Evolutionary conservation across 495 filamentous ascomycete species (phyloP).

Genomic region (Talaromyces adpressus): DNA sequence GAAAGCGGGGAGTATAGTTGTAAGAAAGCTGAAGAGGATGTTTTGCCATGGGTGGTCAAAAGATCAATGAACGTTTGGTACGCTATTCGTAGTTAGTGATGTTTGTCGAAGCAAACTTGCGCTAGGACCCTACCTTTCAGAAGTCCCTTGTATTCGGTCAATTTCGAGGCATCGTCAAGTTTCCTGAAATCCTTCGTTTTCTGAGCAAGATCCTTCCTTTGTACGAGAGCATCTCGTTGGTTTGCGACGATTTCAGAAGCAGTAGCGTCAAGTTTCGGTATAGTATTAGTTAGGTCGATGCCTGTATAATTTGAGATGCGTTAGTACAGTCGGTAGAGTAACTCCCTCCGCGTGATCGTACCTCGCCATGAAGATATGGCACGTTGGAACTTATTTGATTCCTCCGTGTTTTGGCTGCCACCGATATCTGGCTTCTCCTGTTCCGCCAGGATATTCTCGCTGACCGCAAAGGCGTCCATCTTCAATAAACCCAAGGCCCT

Average conservation of each 20-base stretch:
- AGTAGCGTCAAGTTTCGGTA: constrained; percentile 82
- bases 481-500: background rate
- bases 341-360: constrained; percentile 32
- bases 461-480: constrained; percentile 42
- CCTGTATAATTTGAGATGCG: constrained; percentile 38
- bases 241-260: constrained; percentile 88
- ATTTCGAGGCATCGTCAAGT: constrained; percentile 82
- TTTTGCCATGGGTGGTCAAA: constrained; percentile 87
- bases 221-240: constrained; percentile 85
- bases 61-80: constrained; percentile 98
- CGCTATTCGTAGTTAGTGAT: constrained; percentile 41
- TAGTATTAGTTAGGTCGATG: constrained; percentile 79
- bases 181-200: constrained; percentile 98
- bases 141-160: constrained; percentile 79
- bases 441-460: constrained; percentile 33
- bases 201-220: constrained; percentile 93
- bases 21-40: constrained; percentile 83
- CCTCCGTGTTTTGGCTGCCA: constrained; percentile 34
- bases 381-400: constrained; percentile 86
- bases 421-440: constrained; percentile 23
- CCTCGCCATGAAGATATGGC: constrained; percentile 96
- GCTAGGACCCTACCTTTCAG: constrained; percentile 60
- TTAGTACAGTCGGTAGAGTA: background rate
- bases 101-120: background rate
- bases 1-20: constrained; percentile 89